Conservation (phyloP, 768 basidiomycete species). For the Nidularia sp. region DNA sequence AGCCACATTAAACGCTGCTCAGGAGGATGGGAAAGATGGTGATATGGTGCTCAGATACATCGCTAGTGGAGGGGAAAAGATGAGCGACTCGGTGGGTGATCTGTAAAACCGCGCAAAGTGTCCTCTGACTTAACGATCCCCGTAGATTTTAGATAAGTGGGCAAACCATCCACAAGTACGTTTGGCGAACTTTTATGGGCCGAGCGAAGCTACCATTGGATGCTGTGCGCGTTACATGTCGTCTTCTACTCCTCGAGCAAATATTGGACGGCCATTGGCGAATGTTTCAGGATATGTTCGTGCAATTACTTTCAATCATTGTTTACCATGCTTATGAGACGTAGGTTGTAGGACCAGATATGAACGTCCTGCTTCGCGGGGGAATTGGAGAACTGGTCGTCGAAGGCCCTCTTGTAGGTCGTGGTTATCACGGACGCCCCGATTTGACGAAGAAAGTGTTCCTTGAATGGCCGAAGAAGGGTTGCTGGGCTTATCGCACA, state of each 20-base stretch:
- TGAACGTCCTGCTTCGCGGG: slow-evolving; percentile 39
- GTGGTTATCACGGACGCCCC: slow-evolving; percentile 42
- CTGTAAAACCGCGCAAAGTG: not conserved
- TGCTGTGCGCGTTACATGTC: slow-evolving; percentile 43
- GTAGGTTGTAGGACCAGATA: slow-evolving; percentile 37
- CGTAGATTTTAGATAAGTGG: slow-evolving; percentile 42
- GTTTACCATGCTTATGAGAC: slow-evolving; percentile 8
- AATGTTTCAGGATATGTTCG: slow-evolving; percentile 29
- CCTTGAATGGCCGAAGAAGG: slow-evolving; percentile 36
- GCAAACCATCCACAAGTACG: slow-evolving; percentile 37
- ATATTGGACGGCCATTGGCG: slow-evolving; percentile 38
- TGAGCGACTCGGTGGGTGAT: slow-evolving; percentile 39
- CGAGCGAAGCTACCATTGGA: slow-evolving; percentile 50
- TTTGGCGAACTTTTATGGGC: slow-evolving; percentile 49
- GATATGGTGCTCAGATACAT: slow-evolving; percentile 35
- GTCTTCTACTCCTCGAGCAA: slow-evolving; percentile 30
- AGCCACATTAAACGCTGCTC: slow-evolving; percentile 35
- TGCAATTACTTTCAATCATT: not conserved
- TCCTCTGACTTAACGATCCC: no score
- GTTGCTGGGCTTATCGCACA: slow-evolving; percentile 41
- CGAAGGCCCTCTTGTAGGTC: slow-evolving; percentile 44
- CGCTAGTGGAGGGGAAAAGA: slow-evolving; percentile 49
- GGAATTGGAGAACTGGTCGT: slow-evolving; percentile 46
- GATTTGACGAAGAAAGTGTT: slow-evolving; percentile 42
- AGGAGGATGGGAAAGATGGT: slow-evolving; percentile 12